phyloP scores from a whole-genome alignment of 2,329 filamentous ascomycete genomes.

The Pseudofabraea citricarpa region DNA sequence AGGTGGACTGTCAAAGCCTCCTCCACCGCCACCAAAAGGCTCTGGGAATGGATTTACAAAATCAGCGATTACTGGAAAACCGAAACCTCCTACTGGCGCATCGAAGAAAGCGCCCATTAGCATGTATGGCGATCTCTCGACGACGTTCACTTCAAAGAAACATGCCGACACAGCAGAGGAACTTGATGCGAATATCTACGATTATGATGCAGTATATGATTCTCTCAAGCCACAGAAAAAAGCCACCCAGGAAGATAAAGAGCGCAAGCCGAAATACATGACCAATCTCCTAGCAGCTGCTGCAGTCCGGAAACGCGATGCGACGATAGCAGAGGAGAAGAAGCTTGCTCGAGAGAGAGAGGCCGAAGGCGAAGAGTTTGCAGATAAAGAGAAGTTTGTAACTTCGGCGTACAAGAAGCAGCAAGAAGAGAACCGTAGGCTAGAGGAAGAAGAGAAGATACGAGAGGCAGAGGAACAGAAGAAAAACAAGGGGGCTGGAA shows the following conservation, averaged over 20 bases:
- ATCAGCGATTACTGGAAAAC: constrained; percentile 23
- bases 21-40: constrained; percentile 24
- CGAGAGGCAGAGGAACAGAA: constrained; percentile 60
- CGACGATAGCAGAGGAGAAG: constrained; percentile 75
- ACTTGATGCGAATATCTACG: constrained; percentile 72
- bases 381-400: constrained; percentile 81
- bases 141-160: constrained; percentile 56
- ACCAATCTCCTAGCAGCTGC: constrained; percentile 67
- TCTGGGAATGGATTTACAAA: constrained; percentile 27
- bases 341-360: constrained; percentile 73
- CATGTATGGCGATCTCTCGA: constrained; percentile 63
- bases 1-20: constrained; percentile 41
- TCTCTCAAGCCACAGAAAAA: constrained; percentile 63
- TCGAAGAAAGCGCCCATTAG: constrained; percentile 36
- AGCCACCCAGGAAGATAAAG: constrained; percentile 46
- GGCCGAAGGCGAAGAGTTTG: constrained; percentile 75
- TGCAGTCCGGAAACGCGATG: constrained; percentile 71
- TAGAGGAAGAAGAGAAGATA: constrained; percentile 68
- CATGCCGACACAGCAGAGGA: constrained; percentile 61
- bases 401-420: constrained; percentile 79
- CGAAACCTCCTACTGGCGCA: constrained; percentile 28
- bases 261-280: constrained; percentile 75
- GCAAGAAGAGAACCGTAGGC: constrained; percentile 65
- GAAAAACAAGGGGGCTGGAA: constrained; percentile 62
- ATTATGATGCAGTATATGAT: constrained; percentile 81